Conservation (phyloP, 768 basidiomycete genomes). For the Boletus subcaerulescens region DNA sequence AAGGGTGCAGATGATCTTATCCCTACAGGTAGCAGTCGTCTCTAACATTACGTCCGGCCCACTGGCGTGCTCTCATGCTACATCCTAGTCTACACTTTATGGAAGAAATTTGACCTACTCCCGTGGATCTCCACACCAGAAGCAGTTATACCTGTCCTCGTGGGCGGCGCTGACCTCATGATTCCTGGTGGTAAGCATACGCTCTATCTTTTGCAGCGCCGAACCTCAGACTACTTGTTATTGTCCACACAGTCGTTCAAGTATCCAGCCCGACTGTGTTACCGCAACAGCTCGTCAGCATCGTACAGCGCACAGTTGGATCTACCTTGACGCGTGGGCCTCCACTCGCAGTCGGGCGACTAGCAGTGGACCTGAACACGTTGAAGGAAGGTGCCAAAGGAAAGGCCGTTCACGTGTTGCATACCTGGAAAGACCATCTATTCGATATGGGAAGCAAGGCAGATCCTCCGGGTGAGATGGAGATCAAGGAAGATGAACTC, state of each 20-base stretch:
- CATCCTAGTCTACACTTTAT: slow-evolving; percentile 64
- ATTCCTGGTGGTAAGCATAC: slow-evolving; percentile 69
- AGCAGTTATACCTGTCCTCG: slow-evolving; percentile 65
- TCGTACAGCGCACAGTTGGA: slow-evolving; percentile 47
- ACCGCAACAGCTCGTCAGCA: slow-evolving; percentile 56
- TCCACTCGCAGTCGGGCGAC: slow-evolving; percentile 73
- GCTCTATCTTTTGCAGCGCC: background rate
- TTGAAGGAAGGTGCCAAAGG: slow-evolving; percentile 59
- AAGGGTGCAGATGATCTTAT: slow-evolving; percentile 66
- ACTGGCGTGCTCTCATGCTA: background rate
- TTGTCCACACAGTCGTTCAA: slow-evolving; percentile 49
- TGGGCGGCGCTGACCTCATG: slow-evolving; percentile 86
- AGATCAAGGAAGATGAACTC: slow-evolving; percentile 19
- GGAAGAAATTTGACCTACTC: slow-evolving; percentile 68
- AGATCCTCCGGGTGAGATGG: slow-evolving; percentile 48
- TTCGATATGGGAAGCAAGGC: slow-evolving; percentile 70
- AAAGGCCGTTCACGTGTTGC: slow-evolving; percentile 71
- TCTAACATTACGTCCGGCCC: background rate
- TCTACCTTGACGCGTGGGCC: slow-evolving; percentile 30
- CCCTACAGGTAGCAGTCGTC: slow-evolving; percentile 51
- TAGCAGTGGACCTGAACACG: slow-evolving; percentile 55
- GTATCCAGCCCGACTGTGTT: slow-evolving; percentile 38
- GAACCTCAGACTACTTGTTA: background rate
- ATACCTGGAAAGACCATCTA: slow-evolving; percentile 74
- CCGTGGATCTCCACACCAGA: slow-evolving; percentile 70